These are phyloP conservation scores for Aureobasidium leucospermi DNA, from an alignment of 2,329 filamentous ascomycete species.

Conservation along the genomic window DNA sequence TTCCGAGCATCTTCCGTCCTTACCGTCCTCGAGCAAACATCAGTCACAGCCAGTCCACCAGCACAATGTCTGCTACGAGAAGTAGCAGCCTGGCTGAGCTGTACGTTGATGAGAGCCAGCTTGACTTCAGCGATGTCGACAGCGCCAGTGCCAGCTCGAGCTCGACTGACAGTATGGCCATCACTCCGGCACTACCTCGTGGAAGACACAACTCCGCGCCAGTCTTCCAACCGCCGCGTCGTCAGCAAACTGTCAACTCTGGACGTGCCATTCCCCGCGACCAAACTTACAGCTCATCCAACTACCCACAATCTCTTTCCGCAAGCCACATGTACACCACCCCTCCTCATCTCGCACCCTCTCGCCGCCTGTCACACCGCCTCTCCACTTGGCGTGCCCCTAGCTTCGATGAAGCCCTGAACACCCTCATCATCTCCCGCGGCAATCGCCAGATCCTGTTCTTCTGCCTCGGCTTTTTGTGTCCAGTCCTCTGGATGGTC, in stretches of 20 bases:
- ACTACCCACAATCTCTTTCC: slow-evolving; percentile 1
- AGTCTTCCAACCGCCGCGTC: not conserved
- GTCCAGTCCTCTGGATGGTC: slow-evolving; percentile 29
- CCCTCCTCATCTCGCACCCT: slow-evolving; percentile 25
- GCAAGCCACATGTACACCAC: slow-evolving; percentile 17
- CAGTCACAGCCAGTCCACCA: slow-evolving; percentile 13
- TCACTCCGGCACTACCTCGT: slow-evolving; percentile 14
- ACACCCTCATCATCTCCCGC: slow-evolving; percentile 25
- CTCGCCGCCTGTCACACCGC: slow-evolving; percentile 18
- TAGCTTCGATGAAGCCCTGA: slow-evolving; percentile 27
- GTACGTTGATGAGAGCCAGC: slow-evolving; percentile 4
- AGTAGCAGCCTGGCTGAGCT: slow-evolving; percentile 15
- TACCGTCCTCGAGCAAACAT: slow-evolving; percentile 21
- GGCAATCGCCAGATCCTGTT: slow-evolving; percentile 30
- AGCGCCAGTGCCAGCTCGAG: not conserved
- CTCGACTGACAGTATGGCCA: slow-evolving; percentile 15
- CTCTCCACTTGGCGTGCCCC: slow-evolving; percentile 28
- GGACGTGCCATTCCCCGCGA: not conserved
- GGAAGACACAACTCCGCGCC: not conserved
- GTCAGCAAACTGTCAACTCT: not conserved
- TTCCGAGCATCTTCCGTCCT: slow-evolving; percentile 29
- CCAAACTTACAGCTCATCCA: slow-evolving; percentile 4
- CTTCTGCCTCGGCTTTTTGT: slow-evolving; percentile 30
- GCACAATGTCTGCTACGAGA: not conserved
- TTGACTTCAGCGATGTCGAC: not conserved